Evolutionary conservation across 2,329 filamentous ascomycete species (phyloP).

Genomic region (Alternaria tenuissima): DNA sequence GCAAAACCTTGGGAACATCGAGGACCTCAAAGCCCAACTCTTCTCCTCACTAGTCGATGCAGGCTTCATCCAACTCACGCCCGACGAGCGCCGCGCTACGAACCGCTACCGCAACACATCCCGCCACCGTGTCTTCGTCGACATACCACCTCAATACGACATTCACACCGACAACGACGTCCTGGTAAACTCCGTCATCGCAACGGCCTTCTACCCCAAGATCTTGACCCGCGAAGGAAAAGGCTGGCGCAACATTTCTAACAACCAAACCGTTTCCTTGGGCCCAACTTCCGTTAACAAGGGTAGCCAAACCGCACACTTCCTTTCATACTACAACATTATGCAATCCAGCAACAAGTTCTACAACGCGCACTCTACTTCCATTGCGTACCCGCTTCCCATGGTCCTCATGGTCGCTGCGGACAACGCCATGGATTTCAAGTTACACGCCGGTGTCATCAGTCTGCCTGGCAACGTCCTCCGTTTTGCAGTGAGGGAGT

Average conservation of each 20-base stretch:
- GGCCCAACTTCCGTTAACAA: conserved; percentile 93
- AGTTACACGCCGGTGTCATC: conserved; percentile 88
- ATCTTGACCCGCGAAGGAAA: conserved; percentile 84
- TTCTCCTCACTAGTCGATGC: conserved; percentile 85
- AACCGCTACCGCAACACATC: conserved; percentile 73
- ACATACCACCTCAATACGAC: conserved; percentile 79
- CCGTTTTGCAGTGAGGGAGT: conserved; percentile 83
- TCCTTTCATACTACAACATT: conserved; percentile 95
- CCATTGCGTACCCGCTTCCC: conserved; percentile 80
- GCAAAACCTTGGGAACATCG: conserved; percentile 90
- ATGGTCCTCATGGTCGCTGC: conserved; percentile 76
- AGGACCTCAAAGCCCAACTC: conserved; percentile 93
- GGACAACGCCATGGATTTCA: conserved; percentile 73
- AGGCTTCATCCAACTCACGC: conserved; percentile 78
- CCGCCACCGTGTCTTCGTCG: conserved; percentile 78
- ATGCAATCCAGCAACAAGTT: conserved; percentile 87
- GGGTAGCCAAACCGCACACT: conserved; percentile 66
- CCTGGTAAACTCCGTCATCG: conserved; percentile 81
- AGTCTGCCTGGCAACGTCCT: conserved; percentile 87
- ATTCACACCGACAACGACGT: conserved; percentile 80
- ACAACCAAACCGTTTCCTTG: conserved; percentile 88
- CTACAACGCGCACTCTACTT: conserved; percentile 80
- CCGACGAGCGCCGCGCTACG: conserved; percentile 74
- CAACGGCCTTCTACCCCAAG: conserved; percentile 96
- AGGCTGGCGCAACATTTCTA: conserved; percentile 88